These are phyloP conservation scores for Pterocarpus santalinus DNA, from an alignment of 306 rosid species.

Conservation along the genomic window DNA sequence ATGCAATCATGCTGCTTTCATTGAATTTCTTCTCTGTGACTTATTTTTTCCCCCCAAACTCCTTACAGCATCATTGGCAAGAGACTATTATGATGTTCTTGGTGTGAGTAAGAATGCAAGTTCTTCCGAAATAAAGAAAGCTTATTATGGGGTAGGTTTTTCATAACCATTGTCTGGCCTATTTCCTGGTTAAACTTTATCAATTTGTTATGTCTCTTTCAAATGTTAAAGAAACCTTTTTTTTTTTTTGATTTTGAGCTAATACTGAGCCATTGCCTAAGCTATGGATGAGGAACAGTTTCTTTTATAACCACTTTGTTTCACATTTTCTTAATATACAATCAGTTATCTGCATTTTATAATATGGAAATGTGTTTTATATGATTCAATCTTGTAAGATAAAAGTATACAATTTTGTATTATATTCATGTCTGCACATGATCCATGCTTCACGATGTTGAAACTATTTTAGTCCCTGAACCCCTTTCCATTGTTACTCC, in stretches of 20 bases:
- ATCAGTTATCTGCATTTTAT: conserved; percentile 10
- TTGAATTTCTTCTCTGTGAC: conserved; percentile 24
- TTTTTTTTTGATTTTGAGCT: not conserved
- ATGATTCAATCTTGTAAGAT: conserved; percentile 4
- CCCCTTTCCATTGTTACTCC: conserved; percentile 14
- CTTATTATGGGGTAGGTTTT: conserved; percentile 93
- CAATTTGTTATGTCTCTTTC: not conserved
- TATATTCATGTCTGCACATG: conserved; percentile 7
- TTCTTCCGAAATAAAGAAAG: conserved; percentile 93
- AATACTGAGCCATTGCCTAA: not conserved
- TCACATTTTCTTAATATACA: conserved; percentile 4
- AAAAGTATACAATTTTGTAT: conserved; percentile 8
- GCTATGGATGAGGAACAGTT: not conserved
- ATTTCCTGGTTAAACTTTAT: conserved; percentile 26
- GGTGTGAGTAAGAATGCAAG: conserved; percentile 89
- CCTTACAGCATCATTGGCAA: conserved; percentile 70
- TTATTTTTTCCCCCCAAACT: conserved; percentile 17
- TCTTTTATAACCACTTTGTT: conserved; percentile 1
- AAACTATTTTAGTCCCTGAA: conserved; percentile 2
- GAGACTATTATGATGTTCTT: conserved; percentile 86
- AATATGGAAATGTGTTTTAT: conserved; percentile 20
- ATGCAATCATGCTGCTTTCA: not conserved
- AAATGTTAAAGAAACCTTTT: not conserved
- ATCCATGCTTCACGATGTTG: not conserved
- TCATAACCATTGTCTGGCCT: conserved; percentile 9